Percentiles rank a stretch among this genome's conserved stretches.
Conservation (phyloP, 257 asterid species). For the Gentiana macrophylla region DNA sequence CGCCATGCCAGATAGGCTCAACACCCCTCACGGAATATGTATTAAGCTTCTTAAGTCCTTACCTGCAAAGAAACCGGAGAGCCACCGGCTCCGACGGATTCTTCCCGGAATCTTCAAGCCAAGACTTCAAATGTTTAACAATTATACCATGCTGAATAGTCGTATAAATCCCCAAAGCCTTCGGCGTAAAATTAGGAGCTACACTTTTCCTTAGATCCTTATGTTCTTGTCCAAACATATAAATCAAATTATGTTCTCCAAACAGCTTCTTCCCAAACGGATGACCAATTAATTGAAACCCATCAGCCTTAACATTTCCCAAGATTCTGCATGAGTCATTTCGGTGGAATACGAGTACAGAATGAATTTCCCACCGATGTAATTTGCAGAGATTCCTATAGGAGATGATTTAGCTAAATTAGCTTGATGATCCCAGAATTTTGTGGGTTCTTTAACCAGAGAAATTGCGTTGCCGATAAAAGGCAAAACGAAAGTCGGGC, state of each 20-base stretch:
- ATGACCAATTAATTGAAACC: conserved; percentile 72
- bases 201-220: conserved; percentile 56
- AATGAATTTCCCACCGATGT: conserved; percentile 60
- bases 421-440: conserved; percentile 65
- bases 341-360: conserved; percentile 65
- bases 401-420: conserved; percentile 41
- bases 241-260: conserved; percentile 71
- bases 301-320: conserved; percentile 69
- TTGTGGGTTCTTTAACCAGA: conserved; percentile 46
- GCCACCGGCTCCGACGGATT: conserved; percentile 20
- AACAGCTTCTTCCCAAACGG: conserved; percentile 84
- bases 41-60: too few species aligned
- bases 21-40: too few species aligned
- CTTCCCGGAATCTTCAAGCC: conserved; percentile 25
- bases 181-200: conserved; percentile 77
- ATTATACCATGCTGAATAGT: conserved; percentile 55
- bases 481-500: conserved; percentile 68
- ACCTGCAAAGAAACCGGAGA: conserved; percentile 55
- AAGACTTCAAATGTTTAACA: conserved; percentile 44
- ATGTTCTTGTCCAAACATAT: conserved; percentile 67
- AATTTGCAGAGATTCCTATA: conserved; percentile 56
- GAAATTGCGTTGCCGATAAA: conserved; percentile 68
- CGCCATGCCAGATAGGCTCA: too few species aligned
- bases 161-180: conserved; percentile 46
- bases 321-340: conserved; percentile 61